Evolutionary conservation across 257 asterid species (phyloP).

Genomic region (Ophiorrhiza pumila): DNA sequence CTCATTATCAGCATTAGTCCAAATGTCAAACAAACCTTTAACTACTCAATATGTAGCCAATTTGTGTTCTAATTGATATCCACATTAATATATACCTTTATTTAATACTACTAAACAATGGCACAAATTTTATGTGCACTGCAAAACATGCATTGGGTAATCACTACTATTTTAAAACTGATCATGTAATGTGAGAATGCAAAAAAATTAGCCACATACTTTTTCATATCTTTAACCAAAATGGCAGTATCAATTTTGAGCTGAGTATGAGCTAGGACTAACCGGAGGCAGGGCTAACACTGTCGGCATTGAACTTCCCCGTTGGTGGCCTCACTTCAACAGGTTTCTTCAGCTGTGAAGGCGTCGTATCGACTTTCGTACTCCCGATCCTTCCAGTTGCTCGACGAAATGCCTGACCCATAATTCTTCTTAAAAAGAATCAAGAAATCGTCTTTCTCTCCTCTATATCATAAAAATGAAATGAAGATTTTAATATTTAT

Average conservation of each 20-base stretch:
- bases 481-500: no score
- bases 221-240: not conserved
- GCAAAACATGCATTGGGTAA: not conserved
- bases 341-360: constrained; percentile 56
- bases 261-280: constrained; percentile 9
- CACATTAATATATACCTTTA: no score
- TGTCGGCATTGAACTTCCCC: constrained; percentile 29
- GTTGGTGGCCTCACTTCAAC: constrained; percentile 35
- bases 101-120: no score
- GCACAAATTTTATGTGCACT: not conserved
- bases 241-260: not conserved
- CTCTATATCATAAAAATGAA: not conserved
- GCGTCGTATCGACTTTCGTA: constrained; percentile 40
- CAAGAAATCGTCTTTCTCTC: not conserved
- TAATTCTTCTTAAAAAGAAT: constrained; percentile 11
- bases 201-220: not conserved
- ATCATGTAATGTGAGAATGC: not conserved
- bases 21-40: not conserved
- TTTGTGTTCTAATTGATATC: not conserved
- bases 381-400: constrained; percentile 77
- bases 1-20: no score
- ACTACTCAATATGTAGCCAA: not conserved
- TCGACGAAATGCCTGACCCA: constrained; percentile 99
- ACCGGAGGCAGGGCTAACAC: constrained; percentile 44
- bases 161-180: not conserved